Conservation (phyloP, 441 rosid species). For the Gossypium aridum region DNA sequence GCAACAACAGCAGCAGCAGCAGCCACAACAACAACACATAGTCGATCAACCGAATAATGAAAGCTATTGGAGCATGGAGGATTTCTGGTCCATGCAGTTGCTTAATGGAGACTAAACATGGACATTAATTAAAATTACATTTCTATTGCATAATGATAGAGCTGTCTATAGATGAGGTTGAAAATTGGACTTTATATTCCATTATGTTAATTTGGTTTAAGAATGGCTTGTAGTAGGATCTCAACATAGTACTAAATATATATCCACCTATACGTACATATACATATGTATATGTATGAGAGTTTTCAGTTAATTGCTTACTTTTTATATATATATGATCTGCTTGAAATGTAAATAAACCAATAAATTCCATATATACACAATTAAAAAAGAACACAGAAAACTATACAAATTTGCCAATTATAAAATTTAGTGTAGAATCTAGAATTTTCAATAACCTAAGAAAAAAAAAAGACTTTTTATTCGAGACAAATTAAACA, state of each 20-base stretch:
- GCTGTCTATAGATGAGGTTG: not conserved
- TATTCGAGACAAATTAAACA: not conserved
- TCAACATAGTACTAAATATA: not conserved
- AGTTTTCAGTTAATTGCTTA: not conserved
- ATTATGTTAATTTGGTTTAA: not conserved
- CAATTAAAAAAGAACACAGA: no score
- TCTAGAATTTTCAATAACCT: not conserved
- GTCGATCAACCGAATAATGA: slow-evolving; percentile 27
- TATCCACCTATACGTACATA: not conserved
- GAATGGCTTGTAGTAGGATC: slow-evolving; percentile 5
- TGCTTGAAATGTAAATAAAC: not conserved
- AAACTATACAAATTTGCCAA: not conserved
- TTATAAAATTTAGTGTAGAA: not conserved
- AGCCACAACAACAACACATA: slow-evolving; percentile 3
- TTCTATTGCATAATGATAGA: not conserved
- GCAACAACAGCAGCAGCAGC: slow-evolving; percentile 7
- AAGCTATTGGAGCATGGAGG: slow-evolving; percentile 85
- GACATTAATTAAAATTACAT: not conserved
- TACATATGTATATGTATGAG: not conserved
- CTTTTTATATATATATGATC: not conserved
- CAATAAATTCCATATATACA: not conserved
- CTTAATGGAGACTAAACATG: slow-evolving; percentile 46
- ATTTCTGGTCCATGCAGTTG: slow-evolving; percentile 82
- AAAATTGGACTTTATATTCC: not conserved
- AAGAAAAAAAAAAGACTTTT: not conserved